Base-by-base conservation (phyloP, 305 asterid genomes). In the Andrographis paniculata region DNA sequence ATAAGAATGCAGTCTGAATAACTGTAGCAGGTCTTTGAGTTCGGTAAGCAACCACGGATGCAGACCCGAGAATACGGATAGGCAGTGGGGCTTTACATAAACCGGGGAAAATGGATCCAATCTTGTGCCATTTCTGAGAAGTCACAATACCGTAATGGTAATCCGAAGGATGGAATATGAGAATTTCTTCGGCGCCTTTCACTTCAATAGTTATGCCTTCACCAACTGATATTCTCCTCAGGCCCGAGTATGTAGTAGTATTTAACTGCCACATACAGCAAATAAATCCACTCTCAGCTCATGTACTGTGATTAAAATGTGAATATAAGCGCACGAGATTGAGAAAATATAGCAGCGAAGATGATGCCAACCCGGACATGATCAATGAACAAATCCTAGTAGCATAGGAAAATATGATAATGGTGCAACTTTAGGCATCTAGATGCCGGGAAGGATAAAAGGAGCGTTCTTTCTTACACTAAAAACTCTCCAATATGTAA, bases 181-280 rank as follows among this genome's bases (percentile, higher is more conserved):
- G 64, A n/a, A 84, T 70, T 69, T 76, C 89, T 69, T 80, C 64
- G 9, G 91, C 91, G 3, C 78, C 77, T 58, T 63, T 65, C 54
- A 83, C 77, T 71, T 78, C 95, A 41, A 80, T 47, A 2, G 79
- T 72, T 51, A 87, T 78, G 60, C 93, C 96, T 72, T 83, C 77
- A 39, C 84, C 72, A 16, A 87, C 85, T 36, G 73, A 72, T 47
- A 83, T 70, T 56, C 72, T 69, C 49, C 75, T 69, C 71, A 87
- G 64, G 53, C 84, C 87, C 48, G 66, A 47, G 63, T 63, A 56
- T 7, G 91, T 64, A 43, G 91, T 64, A 43, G 53, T 55, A 63
- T 81, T 75, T 51, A 56, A 43, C 95, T 84, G 94, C 46, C 50
- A 50, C 39, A 57, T 12, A 58, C 24, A 18, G 13, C 17, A 58